Conservation (phyloP, 225 moss, liverwort and hornwort genomes). For the Neckera pumila region DNA sequence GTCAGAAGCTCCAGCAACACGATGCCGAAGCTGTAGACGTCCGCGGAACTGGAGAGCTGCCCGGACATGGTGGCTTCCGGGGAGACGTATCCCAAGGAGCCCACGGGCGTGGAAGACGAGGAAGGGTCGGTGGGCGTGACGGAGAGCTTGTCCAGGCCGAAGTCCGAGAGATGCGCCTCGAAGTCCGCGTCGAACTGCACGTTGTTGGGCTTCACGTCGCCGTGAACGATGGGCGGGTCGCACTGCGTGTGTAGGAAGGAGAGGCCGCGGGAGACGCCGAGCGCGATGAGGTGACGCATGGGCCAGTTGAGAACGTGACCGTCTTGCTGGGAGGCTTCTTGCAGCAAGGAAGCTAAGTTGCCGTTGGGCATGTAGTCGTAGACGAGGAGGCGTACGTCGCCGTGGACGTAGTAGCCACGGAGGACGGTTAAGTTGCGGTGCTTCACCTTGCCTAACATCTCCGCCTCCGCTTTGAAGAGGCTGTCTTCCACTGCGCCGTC, state of each 20-base stretch:
- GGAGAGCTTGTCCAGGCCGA: conserved; percentile 56
- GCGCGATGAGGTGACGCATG: conserved; percentile 42
- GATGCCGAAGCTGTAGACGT: conserved; percentile 94
- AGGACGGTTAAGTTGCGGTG: conserved; percentile 78
- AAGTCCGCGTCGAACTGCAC: conserved; percentile 59
- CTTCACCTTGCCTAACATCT: conserved; percentile 73
- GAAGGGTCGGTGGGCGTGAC: conserved; percentile 48
- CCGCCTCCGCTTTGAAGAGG: conserved; percentile 68
- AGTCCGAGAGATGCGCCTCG: conserved; percentile 48
- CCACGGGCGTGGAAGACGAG: conserved; percentile 58
- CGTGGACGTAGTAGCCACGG: conserved; percentile 68
- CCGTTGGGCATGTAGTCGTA: conserved; percentile 97
- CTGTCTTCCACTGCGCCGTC: conserved; percentile 63
- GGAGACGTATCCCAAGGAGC: conserved; percentile 80
- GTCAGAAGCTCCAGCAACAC: conserved; percentile 87
- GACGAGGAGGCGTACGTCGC: conserved; percentile 72
- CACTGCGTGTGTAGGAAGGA: conserved; percentile 49
- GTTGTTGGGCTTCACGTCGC: conserved; percentile 60
- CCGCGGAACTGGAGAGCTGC: conserved; percentile 71
- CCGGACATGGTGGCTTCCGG: conserved; percentile 73
- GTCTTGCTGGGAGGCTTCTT: conserved; percentile 47
- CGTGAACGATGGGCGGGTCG: conserved; percentile 53
- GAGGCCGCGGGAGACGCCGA: conserved; percentile 41
- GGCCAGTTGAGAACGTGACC: conserved; percentile 51
- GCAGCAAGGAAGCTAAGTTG: conserved; percentile 65